Evolutionary conservation across 305 asterid species (phyloP).

Genomic region (Fraxinus baroniana): DNA sequence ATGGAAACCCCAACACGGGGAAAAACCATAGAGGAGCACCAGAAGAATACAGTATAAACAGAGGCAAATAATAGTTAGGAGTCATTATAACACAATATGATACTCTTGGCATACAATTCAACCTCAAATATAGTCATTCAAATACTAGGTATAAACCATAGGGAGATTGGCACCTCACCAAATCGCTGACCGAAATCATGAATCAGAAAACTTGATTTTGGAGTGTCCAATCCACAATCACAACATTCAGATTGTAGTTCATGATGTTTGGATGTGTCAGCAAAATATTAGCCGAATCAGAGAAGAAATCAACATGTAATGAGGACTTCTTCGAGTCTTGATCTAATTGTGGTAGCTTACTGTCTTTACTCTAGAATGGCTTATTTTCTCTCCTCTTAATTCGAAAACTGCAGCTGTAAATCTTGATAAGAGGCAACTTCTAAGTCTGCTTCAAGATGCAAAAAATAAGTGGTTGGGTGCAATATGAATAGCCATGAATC

Average conservation of each 20-base stretch:
- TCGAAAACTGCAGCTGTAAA: neutral
- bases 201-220: neutral
- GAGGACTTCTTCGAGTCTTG: neutral
- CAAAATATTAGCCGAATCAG: neutral
- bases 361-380: neutral
- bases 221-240: neutral
- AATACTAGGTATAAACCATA: neutral
- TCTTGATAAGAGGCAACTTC: neutral
- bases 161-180: slow-evolving; percentile 3
- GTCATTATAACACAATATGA: neutral
- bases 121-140: neutral
- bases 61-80: neutral
- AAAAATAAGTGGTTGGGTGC: neutral
- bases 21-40: neutral
- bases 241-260: neutral
- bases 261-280: neutral
- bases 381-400: neutral
- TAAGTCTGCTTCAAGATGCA: neutral
- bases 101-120: neutral
- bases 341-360: neutral
- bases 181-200: neutral
- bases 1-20: neutral
- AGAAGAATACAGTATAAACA: neutral
- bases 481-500: neutral
- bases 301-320: neutral